Evolutionary conservation across 2,329 filamentous ascomycete species (phyloP), one percentile per base, ranked within the genome.

Genomic region (Metarhizium guizhouense): DNA sequence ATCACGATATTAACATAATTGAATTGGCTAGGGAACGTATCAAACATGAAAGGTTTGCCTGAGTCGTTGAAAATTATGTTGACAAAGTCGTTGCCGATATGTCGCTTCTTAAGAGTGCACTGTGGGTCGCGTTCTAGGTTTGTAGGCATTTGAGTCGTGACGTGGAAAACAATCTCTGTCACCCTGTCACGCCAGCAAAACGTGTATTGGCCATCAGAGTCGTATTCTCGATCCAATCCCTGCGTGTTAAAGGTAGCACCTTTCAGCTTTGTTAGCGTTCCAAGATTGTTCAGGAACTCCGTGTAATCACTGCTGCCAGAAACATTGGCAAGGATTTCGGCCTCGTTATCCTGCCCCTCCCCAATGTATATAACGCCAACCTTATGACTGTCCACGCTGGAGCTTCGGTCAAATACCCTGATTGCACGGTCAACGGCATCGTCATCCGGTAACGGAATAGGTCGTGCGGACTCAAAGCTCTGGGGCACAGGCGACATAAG

Each of bases 11-110:
- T 91, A 67, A 99, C 91, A 66, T 89, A 96, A 67, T 96, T 97
- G 77, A 99, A 96, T 56, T 93, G 88, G 0, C 91, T 95, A 0
- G 90, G 90, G 63, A 99, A 95, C 0, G 90, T 96, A 67, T 96
- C 84, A 67, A 96, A 95, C 54, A 82, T 81, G 74, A 96, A 97
- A 0, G 88, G 87, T 51, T 86, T 71, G n/a, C 94, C 93, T 2
- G 92, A 96, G 65, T 95, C 90, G 69, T 99, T 99, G 79, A 95
- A 99, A 56, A 99, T 87, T 63, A 99, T 95, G 68, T 96, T 97
- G 67, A 99, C 94, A 69, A 90, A 95, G 70, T 97, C 94, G 67
- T 99, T 99, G 56, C 94, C 94, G 58, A 97, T 94, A 66, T 97
- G 95, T 3, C 85, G 81, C 72, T 99, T 99, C 76, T 99, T 99